Conservation (phyloP, 2,329 filamentous ascomycete genomes). For the Nemania sp. region DNA sequence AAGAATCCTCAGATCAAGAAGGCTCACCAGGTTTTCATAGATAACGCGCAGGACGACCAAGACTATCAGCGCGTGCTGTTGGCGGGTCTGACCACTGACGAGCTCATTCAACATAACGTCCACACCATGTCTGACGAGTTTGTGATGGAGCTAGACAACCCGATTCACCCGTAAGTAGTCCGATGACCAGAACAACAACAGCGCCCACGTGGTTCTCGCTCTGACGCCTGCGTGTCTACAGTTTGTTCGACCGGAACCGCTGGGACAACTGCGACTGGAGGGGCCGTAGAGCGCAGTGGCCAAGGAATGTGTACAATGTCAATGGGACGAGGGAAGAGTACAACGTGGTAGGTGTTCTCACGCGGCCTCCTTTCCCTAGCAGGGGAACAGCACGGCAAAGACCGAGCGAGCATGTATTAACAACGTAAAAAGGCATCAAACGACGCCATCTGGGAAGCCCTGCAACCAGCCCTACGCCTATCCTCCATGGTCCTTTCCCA, state of each 20-base stretch:
- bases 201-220: too few species aligned
- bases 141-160: slow-evolving; percentile 22
- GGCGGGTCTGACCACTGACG: slow-evolving; percentile 37
- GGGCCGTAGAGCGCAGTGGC: slow-evolving; percentile 4
- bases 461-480: slow-evolving; percentile 38
- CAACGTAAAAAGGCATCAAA: slow-evolving; percentile 27
- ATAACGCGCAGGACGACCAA: slow-evolving; percentile 32
- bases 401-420: slow-evolving; percentile 2
- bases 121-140: slow-evolving; percentile 29
- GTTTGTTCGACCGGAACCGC: slow-evolving; percentile 23
- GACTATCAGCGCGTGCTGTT: slow-evolving; percentile 37
- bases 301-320: slow-evolving; percentile 34
- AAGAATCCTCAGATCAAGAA: neutral
- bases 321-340: slow-evolving; percentile 33
- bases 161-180: slow-evolving; percentile 34
- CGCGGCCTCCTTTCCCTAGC: neutral
- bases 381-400: neutral
- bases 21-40: slow-evolving; percentile 28
- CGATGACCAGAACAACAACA: too few species aligned
- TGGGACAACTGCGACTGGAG: slow-evolving; percentile 26
- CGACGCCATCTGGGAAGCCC: slow-evolving; percentile 33
- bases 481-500: slow-evolving; percentile 26
- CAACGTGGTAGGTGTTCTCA: slow-evolving; percentile 30
- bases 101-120: slow-evolving; percentile 30
- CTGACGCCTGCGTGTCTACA: slow-evolving; percentile 13